phyloP scores from a whole-genome alignment of 202 grass and related monocot species.

The Bolboschoenoplectus hybrid region DNA sequence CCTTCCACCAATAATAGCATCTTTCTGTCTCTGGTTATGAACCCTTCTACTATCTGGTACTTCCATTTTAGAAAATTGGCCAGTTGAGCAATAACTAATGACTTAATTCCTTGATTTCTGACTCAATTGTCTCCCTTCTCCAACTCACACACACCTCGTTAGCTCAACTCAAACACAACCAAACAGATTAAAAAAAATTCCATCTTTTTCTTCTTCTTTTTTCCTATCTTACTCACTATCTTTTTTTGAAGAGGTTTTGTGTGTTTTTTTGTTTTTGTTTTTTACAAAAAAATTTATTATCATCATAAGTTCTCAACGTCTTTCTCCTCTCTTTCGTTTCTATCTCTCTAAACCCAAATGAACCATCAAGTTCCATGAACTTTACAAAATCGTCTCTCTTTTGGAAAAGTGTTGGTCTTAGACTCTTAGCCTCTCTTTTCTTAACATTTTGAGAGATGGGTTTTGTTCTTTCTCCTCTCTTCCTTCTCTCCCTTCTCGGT shows the following conservation, averaged over 20 bases:
- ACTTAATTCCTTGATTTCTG: background rate
- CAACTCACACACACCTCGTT: background rate
- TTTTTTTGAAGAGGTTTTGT: background rate
- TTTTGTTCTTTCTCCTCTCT: conserved; percentile 38
- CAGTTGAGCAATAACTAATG: background rate
- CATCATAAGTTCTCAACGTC: conserved; percentile 1
- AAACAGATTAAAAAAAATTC: conserved; percentile 8
- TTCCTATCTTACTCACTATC: background rate
- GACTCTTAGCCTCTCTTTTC: background rate
- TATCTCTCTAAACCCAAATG: background rate
- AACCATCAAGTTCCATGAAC: background rate
- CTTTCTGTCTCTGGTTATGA: conserved; percentile 2
- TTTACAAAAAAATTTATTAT: background rate
- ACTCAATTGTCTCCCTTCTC: background rate
- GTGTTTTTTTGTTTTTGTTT: background rate
- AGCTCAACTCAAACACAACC: conserved; percentile 16
- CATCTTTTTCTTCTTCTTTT: background rate
- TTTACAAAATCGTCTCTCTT: background rate
- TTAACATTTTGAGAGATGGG: conserved; percentile 47
- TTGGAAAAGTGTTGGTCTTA: background rate
- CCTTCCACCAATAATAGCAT: background rate
- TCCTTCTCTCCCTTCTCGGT: conserved; percentile 41
- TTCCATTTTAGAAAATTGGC: background rate
- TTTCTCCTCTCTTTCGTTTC: background rate
- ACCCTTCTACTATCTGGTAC: background rate